Evolutionary conservation across 164 flowering plant species (phyloP).

Genomic region (Vitis riparia): DNA sequence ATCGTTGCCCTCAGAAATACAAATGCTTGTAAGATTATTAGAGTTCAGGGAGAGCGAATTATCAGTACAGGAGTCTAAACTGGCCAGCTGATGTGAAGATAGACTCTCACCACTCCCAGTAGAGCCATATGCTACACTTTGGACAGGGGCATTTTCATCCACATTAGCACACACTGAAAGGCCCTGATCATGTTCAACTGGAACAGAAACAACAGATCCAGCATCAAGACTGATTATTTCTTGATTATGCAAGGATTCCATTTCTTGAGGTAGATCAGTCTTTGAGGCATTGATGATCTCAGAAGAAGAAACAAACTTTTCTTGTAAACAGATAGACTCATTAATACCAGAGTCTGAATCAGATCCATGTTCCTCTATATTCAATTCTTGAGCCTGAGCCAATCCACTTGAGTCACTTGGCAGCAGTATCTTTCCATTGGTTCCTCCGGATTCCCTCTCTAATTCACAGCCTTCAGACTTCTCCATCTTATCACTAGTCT

Average conservation of each 20-base stretch:
- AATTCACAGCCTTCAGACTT: slow-evolving; percentile 5
- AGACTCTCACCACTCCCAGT: neutral
- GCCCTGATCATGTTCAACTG: slow-evolving; percentile 6
- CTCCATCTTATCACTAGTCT: slow-evolving; percentile 7
- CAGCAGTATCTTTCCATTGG: slow-evolving; percentile 5
- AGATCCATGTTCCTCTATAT: slow-evolving; percentile 3
- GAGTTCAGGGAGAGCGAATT: neutral
- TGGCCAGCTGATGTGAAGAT: slow-evolving; percentile 6
- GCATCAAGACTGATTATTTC: neutral
- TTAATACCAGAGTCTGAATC: neutral
- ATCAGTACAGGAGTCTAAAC: slow-evolving; percentile 3
- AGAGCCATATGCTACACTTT: neutral
- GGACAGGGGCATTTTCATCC: slow-evolving; percentile 11
- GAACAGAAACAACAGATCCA: slow-evolving; percentile 3
- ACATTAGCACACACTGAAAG: slow-evolving; percentile 8
- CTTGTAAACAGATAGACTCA: neutral
- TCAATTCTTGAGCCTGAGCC: slow-evolving; percentile 9
- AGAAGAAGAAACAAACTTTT: neutral
- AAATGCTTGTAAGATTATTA: neutral
- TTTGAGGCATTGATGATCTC: slow-evolving; percentile 6
- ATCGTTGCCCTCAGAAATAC: neutral
- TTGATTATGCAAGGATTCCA: slow-evolving; percentile 10
- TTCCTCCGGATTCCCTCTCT: slow-evolving; percentile 13
- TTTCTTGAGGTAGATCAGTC: slow-evolving; percentile 7
- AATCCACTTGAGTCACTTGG: slow-evolving; percentile 5